phyloP scores from a whole-genome alignment of 2,329 filamentous ascomycete genomes.

The Cercospora sojina region DNA sequence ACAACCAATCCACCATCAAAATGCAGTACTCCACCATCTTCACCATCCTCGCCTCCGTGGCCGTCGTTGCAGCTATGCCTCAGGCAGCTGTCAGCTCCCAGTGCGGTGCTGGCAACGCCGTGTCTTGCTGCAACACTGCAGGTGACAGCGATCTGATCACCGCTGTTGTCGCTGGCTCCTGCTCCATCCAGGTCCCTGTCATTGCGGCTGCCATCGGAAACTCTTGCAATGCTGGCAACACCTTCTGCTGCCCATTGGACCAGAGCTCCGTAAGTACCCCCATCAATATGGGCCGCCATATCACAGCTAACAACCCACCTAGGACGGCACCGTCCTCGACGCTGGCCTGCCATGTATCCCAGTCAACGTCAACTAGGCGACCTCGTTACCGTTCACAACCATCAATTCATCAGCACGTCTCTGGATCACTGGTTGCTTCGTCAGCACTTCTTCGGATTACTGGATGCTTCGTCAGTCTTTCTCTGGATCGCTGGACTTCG shows the following conservation, averaged over 20 bases:
- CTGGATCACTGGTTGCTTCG: not conserved
- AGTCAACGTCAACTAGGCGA: not conserved
- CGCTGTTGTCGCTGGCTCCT: conserved; percentile 22
- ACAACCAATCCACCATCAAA: conserved; percentile 18
- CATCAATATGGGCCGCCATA: not conserved
- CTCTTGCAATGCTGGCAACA: conserved; percentile 19
- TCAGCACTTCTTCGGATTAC: not conserved
- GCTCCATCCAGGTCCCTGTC: conserved; percentile 13
- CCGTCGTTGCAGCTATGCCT: conserved; percentile 15
- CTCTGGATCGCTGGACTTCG: not conserved
- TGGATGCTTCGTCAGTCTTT: not conserved
- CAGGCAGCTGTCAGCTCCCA: not conserved
- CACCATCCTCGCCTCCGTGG: conserved; percentile 21
- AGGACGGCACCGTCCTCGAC: conserved; percentile 7
- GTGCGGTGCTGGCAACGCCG: conserved; percentile 4
- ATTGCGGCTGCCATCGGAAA: conserved; percentile 4
- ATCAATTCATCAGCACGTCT: not conserved
- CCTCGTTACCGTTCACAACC: not conserved
- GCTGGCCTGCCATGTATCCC: conserved; percentile 1
- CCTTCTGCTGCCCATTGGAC: conserved; percentile 24
- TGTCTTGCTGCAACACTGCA: conserved; percentile 22
- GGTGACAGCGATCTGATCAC: conserved; percentile 9
- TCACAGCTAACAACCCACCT: not conserved
- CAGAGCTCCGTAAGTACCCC: conserved; percentile 10
- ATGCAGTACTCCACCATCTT: conserved; percentile 27